These are phyloP conservation scores for Rhodotorula taiwanensis DNA, from an alignment of 768 basidiomycete genomes.

Conservation along the genomic window DNA sequence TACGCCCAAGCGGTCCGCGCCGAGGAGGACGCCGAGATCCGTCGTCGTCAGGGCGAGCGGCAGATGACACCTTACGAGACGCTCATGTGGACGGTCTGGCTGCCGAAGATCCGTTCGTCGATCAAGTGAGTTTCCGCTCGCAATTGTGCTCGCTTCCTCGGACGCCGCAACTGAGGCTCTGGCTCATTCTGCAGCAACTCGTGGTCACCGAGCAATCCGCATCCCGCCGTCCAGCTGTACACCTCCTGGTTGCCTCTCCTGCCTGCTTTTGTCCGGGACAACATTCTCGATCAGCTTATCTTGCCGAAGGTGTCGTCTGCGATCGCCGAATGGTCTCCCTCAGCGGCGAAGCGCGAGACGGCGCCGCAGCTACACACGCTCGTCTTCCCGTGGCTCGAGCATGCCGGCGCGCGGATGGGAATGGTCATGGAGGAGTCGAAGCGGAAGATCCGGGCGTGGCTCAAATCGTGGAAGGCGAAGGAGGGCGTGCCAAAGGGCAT, in stretches of 20 bases:
- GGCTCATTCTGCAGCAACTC: constrained; percentile 72
- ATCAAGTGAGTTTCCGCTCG: constrained; percentile 58
- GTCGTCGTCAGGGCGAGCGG: constrained; percentile 13
- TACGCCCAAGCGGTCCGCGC: constrained; percentile 13
- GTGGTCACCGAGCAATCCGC: constrained; percentile 69
- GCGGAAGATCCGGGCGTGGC: constrained; percentile 70
- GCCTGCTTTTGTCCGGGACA: constrained; percentile 85
- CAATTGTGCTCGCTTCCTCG: too few relatives aligned
- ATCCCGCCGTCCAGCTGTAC: constrained; percentile 71
- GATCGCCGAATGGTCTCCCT: constrained; percentile 71
- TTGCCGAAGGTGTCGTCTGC: constrained; percentile 84
- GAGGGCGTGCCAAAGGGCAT: constrained; percentile 74
- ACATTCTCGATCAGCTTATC: constrained; percentile 89
- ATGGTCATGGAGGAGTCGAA: constrained; percentile 78
- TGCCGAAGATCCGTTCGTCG: constrained; percentile 84
- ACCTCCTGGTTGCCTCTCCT: constrained; percentile 82
- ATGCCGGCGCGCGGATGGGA: constrained; percentile 70
- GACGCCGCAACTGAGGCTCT: neutral
- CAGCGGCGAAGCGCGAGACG: constrained; percentile 39
- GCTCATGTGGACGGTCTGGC: constrained; percentile 87
- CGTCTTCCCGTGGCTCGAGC: constrained; percentile 92
- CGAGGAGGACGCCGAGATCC: constrained; percentile 3
- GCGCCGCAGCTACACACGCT: constrained; percentile 64
- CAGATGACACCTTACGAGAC: constrained; percentile 92
- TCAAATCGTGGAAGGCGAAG: constrained; percentile 64